Conservation (phyloP, 164 flowering plant genomes). For the Dillenia turbinata region DNA sequence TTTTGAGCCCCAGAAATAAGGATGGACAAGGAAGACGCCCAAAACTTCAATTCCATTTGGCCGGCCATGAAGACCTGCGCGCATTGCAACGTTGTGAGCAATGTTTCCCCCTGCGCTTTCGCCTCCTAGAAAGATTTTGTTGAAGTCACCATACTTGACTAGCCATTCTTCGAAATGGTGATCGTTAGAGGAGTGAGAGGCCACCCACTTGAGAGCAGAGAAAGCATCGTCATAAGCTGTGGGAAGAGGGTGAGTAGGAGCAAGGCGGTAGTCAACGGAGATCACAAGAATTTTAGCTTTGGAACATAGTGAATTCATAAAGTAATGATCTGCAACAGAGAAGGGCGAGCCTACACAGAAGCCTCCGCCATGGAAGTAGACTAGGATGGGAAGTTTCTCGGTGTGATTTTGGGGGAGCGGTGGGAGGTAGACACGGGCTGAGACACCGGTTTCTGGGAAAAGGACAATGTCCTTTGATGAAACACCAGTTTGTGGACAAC, state of each 20-base stretch:
- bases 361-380: conserved; percentile 45
- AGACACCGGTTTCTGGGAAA: conserved; percentile 3
- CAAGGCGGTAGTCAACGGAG: conserved; percentile 37
- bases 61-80: conserved; percentile 13
- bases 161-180: conserved; percentile 24
- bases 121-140: conserved; percentile 27
- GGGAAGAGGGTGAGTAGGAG: conserved; percentile 36
- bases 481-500: conserved; percentile 23
- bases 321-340: conserved; percentile 12
- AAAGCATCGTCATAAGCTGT: conserved; percentile 34
- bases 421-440: conserved; percentile 20
- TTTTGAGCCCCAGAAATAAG: conserved; percentile 41
- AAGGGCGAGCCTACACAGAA: conserved; percentile 34
- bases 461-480: conserved; percentile 23
- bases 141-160: conserved; percentile 18
- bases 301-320: conserved; percentile 16
- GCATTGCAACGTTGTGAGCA: conserved; percentile 19
- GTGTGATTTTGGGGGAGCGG: neutral
- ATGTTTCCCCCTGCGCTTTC: conserved; percentile 45
- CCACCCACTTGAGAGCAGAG: conserved; percentile 34
- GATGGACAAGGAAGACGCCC: conserved; percentile 20
- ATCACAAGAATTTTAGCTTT: conserved; percentile 20
- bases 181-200: conserved; percentile 8
- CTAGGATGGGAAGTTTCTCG: conserved; percentile 27
- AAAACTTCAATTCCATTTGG: conserved; percentile 13